Base-by-base conservation (phyloP, 371 early-diverging fungal genomes). In the Apophysomyces variabilis region DNA sequence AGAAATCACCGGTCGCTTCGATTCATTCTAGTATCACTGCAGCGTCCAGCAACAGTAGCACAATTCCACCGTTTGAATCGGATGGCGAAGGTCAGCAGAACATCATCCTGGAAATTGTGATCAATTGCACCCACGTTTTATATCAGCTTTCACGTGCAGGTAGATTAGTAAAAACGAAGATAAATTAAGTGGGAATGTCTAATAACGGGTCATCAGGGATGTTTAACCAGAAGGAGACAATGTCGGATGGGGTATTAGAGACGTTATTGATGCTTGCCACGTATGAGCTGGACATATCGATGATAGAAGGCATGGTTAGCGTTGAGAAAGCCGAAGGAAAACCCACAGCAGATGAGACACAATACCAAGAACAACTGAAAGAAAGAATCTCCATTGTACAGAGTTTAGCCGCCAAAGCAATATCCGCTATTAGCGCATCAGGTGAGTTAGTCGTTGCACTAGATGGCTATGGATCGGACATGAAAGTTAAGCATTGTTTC, bases 131-230 rank as follows among this genome's bases (percentile, higher is more conserved):
- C 7, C 79, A 80, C 65, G 69, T 80, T 5, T 54, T 83, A 7
- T 83, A 77, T 58, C 78, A 78, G 39, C 58, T 83, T 18, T 72
- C 77, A 8, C 72, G 76, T 62, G 83, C 80, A 47, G 79, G 68
- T 68, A 61, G 61, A 26, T 26, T 5, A 3, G 7, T 14, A 41
- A 56, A 44, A 36, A 43, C 36, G 12, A 39, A 38, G 62, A 26
- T 26, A 26, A 26, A 26, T 26, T 3, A 56, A 16, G 54, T 36
- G 12, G 26, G n/a, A 21, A 32, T 56, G 16, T 47, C 32, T 21
- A 16, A 61, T 43, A 21, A 32, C 21, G 16, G 37, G 45, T 14
- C 21, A 38, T 46, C 38, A 72, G 72, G 70, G 58, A 80, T 83
- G 21, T 61, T 83, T 0, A 83, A 76, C 61, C 71, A 71, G 59